phyloP scores from a whole-genome alignment of 1,139 yeast genomes.

The Meyerozyma carpophila region DNA sequence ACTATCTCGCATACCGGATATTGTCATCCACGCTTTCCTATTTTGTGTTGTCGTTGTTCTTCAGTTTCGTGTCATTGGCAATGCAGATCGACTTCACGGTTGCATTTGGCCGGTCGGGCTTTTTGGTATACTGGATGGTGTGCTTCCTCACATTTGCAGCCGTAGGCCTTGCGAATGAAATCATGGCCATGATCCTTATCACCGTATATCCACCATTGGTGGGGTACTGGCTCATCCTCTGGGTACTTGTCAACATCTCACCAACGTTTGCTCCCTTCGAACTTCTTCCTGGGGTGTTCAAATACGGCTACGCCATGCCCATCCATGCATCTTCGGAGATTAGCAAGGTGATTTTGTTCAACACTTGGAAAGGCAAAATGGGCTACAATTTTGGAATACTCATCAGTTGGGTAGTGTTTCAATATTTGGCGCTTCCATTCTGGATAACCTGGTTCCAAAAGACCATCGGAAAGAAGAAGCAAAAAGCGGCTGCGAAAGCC shows the following conservation, averaged over 20 bases:
- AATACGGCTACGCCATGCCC: conserved; percentile 65
- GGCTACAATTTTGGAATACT: conserved; percentile 58
- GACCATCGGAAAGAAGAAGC: background rate
- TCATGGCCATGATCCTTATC: conserved; percentile 43
- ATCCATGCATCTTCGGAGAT: conserved; percentile 55
- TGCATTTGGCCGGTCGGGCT: conserved; percentile 58
- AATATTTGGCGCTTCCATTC: conserved; percentile 36
- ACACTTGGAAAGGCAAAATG: conserved; percentile 49
- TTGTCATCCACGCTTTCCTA: conserved; percentile 42
- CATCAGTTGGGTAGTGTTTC: conserved; percentile 49
- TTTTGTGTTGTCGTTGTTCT: conserved; percentile 49
- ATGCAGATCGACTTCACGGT: conserved; percentile 49
- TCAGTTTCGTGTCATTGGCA: conserved; percentile 54
- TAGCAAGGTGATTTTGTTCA: conserved; percentile 50
- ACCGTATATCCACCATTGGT: conserved; percentile 42
- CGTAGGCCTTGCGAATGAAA: conserved; percentile 61
- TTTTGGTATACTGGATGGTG: conserved; percentile 59
- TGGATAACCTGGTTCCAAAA: background rate
- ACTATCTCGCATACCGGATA: conserved; percentile 46
- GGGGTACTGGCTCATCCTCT: conserved; percentile 59
- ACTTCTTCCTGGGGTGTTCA: conserved; percentile 46
- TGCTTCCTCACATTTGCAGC: conserved; percentile 57
- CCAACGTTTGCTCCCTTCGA: conserved; percentile 59
- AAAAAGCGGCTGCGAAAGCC: background rate
- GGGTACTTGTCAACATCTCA: conserved; percentile 56